Percentiles rank a stretch among this genome's conserved stretches.
phyloP scores from a whole-genome alignment of 2,329 filamentous ascomycete genomes.

The Colletotrichum sp. region DNA sequence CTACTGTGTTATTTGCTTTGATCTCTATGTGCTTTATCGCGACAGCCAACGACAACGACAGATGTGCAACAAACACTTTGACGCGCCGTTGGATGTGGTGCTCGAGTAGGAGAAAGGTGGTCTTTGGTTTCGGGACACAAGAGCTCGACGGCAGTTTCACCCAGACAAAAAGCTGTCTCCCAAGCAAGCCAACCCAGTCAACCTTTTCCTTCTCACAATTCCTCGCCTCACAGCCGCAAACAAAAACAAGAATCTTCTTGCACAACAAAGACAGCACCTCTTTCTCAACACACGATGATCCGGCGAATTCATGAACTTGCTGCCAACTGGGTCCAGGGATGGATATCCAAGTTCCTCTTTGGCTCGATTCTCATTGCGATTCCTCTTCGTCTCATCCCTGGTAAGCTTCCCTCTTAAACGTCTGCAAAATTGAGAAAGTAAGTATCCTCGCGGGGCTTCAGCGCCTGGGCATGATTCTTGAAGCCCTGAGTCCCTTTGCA shows the following conservation, averaged over 20 bases:
- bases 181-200: accelerated
- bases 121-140: neutral
- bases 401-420: accelerated
- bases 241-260: neutral
- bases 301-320: neutral
- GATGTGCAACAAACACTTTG: accelerated
- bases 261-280: neutral
- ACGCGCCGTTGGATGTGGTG: neutral
- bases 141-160: neutral
- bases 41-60: neutral
- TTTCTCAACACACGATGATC: neutral
- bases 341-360: neutral
- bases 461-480: neutral
- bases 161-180: neutral
- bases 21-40: accelerated
- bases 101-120: neutral
- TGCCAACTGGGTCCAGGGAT: neutral
- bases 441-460: neutral
- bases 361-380: neutral
- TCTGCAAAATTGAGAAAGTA: accelerated
- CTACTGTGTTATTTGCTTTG: accelerated
- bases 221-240: neutral
- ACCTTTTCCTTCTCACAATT: neutral
- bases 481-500: neutral
- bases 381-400: neutral